Conservation (phyloP, 139 green algal genomes). For the Diplosphaera chodatii region DNA sequence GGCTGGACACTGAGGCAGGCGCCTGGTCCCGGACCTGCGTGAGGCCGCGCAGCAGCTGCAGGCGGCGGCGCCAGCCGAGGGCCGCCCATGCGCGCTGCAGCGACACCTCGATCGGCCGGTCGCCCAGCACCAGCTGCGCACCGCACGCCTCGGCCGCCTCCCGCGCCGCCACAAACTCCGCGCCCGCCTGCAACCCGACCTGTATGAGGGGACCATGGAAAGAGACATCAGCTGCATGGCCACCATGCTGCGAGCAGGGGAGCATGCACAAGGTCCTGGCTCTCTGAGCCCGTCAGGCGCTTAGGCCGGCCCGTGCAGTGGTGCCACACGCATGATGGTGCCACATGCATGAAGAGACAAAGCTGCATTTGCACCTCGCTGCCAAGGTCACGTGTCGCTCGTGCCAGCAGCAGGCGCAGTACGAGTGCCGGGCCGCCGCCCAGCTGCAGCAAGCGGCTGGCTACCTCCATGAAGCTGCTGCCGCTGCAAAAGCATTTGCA, state of each 20-base stretch:
- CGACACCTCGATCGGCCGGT: conserved; percentile 81
- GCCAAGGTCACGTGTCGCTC: conserved; percentile 1
- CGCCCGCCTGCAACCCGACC: conserved; percentile 34
- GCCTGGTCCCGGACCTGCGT: not conserved
- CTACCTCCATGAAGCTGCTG: conserved; percentile 27
- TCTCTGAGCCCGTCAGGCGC: too few relatives aligned
- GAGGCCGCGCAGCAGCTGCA: conserved; percentile 24
- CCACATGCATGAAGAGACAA: too few relatives aligned
- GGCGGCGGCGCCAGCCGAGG: conserved; percentile 25
- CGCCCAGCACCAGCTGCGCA: conserved; percentile 72
- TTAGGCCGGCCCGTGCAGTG: conserved; percentile 8
- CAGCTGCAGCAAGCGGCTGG: conserved; percentile 43
- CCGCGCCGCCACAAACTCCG: conserved; percentile 57
- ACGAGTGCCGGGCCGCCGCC: conserved; percentile 55
- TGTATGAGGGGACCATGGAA: conserved; percentile 6
- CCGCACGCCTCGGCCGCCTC: conserved; percentile 43
- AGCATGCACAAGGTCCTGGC: too few relatives aligned
- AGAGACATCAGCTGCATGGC: too few relatives aligned
- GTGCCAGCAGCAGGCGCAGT: conserved; percentile 54
- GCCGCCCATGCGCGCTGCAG: conserved; percentile 60
- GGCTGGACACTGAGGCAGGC: too few relatives aligned
- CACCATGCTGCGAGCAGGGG: too few relatives aligned
- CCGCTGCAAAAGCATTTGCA: conserved; percentile 12
- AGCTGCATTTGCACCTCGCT: not conserved
- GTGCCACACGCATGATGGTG: not conserved